These are phyloP conservation scores for Dianthus caryophyllus DNA, from an alignment of 148 eudicot genomes.

Conservation along the genomic window DNA sequence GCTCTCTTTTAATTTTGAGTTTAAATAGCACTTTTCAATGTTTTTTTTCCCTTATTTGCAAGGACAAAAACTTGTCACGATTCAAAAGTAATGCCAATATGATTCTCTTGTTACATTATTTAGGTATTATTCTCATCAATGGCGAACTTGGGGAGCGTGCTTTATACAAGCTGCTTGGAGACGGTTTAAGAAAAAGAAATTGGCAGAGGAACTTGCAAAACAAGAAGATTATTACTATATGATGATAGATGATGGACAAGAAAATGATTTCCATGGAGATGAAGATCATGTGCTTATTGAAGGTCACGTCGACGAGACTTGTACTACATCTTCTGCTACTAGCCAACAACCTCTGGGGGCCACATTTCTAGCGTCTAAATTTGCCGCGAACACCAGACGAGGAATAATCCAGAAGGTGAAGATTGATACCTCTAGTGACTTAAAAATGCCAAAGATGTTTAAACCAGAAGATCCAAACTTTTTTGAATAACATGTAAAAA, in stretches of 20 bases:
- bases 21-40: too few relatives aligned
- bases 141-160: constrained; percentile 95
- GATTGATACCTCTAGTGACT: constrained; percentile 29
- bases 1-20: too few relatives aligned
- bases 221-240: constrained; percentile 40
- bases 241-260: constrained; percentile 8
- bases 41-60: too few relatives aligned
- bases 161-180: constrained; percentile 87
- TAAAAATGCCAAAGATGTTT: constrained; percentile 71
- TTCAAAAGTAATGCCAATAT: not conserved
- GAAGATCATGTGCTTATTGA: constrained; percentile 6
- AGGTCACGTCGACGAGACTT: constrained; percentile 3
- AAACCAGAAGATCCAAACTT: constrained; percentile 86
- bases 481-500: constrained; percentile 18
- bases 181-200: constrained; percentile 46
- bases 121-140: constrained; percentile 80
- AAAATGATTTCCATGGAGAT: not conserved
- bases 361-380: constrained; percentile 66
- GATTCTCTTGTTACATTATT: not conserved
- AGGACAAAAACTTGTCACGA: not conserved
- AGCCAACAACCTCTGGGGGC: constrained; percentile 41
- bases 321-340: not conserved
- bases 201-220: constrained; percentile 51
- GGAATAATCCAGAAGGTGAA: constrained; percentile 41
- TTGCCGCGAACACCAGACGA: constrained; percentile 61